Evolutionary conservation across 1,284 basidiomycete species (phyloP).

Genomic region (Pseudozyma sp.): DNA sequence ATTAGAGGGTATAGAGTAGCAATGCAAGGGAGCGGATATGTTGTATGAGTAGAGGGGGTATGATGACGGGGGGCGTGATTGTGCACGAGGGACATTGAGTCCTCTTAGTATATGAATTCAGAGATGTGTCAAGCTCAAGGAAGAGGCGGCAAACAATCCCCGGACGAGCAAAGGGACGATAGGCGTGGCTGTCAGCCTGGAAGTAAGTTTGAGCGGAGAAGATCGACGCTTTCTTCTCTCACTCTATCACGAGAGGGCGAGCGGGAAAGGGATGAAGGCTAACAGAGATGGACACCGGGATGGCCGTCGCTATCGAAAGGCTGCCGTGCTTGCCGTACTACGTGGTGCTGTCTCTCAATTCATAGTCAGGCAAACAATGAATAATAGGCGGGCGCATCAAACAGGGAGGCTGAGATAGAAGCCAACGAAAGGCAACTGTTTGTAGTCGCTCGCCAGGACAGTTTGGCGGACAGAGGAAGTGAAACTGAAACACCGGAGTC

Average conservation of each 20-base stretch:
- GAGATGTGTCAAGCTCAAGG: background rate
- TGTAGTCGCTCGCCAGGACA: background rate
- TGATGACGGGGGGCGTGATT: background rate
- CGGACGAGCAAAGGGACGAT: too few relatives aligned
- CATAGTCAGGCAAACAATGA: too few relatives aligned
- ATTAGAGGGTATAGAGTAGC: too few relatives aligned
- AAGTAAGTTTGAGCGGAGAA: constrained; percentile 16
- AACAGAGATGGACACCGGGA: too few relatives aligned
- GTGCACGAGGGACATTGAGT: too few relatives aligned
- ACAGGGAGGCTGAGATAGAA: too few relatives aligned
- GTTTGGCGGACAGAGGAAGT: background rate
- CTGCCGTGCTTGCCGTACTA: too few relatives aligned
- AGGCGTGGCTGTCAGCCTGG: background rate
- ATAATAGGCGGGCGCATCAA: too few relatives aligned
- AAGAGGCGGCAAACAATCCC: too few relatives aligned
- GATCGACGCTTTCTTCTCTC: constrained; percentile 9
- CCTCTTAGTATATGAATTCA: background rate
- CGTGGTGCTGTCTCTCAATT: too few relatives aligned
- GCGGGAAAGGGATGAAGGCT: background rate
- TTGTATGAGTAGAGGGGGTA: background rate
- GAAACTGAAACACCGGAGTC: background rate
- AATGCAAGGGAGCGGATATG: background rate
- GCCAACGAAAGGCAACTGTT: background rate
- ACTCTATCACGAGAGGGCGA: background rate
- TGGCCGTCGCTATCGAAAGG: too few relatives aligned